Conservation (phyloP, 176 grass and related monocot genomes). For the Avena sativa region DNA sequence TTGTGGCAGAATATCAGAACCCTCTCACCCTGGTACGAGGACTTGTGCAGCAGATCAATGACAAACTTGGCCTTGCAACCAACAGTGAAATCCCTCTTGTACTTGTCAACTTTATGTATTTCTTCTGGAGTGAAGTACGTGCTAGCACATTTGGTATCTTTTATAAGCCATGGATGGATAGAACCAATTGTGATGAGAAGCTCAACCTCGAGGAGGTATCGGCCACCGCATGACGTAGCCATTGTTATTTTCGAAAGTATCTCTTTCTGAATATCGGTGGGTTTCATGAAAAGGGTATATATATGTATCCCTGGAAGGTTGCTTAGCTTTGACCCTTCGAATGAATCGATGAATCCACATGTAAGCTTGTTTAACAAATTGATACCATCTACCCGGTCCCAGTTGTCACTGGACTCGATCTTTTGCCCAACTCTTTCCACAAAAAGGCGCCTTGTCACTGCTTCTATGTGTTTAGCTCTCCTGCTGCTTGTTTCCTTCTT, state of each 20-base stretch:
- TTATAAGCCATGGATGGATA: slow-evolving; percentile 89
- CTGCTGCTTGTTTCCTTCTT: slow-evolving; percentile 40
- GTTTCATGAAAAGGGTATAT: slow-evolving; percentile 76
- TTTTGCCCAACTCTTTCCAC: slow-evolving; percentile 82
- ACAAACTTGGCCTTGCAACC: slow-evolving; percentile 88
- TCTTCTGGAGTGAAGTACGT: slow-evolving; percentile 65
- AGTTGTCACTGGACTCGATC: slow-evolving; percentile 63
- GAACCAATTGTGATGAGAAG: slow-evolving; percentile 70
- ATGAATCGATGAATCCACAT: slow-evolving; percentile 71
- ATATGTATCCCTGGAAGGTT: slow-evolving; percentile 78
- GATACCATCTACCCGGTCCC: slow-evolving; percentile 60
- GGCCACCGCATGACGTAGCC: not conserved
- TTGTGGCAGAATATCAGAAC: slow-evolving; percentile 98
- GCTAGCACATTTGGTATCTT: slow-evolving; percentile 46
- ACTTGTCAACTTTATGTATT: slow-evolving; percentile 47
- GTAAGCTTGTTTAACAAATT: slow-evolving; percentile 71
- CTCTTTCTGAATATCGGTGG: slow-evolving; percentile 62
- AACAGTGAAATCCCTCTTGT: slow-evolving; percentile 31
- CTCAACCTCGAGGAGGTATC: slow-evolving; percentile 75
- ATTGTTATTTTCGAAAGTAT: slow-evolving; percentile 62
- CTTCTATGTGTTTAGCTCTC: slow-evolving; percentile 58
- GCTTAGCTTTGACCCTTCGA: slow-evolving; percentile 59
- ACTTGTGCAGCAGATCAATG: slow-evolving; percentile 81
- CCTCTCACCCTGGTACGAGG: slow-evolving; percentile 66
- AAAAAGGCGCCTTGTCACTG: slow-evolving; percentile 67